Percentiles rank a stretch among this genome's conserved stretches.
phyloP scores from a whole-genome alignment of 306 rosid genomes.

The Hippophae tibetana region DNA sequence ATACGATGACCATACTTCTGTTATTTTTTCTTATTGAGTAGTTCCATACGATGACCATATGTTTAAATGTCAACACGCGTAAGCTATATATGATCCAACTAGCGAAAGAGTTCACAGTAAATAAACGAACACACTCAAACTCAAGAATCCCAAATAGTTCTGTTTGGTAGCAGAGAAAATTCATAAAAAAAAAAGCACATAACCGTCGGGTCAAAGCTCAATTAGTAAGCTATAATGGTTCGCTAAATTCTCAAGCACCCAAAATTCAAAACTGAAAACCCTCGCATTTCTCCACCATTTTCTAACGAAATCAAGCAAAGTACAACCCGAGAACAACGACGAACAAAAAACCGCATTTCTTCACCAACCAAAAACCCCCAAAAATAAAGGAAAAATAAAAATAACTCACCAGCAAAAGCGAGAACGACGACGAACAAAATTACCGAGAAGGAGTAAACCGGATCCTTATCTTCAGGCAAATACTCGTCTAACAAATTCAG shows the following conservation, averaged over 20 bases:
- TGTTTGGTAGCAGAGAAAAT: constrained; percentile 9
- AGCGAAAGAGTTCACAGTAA: neutral
- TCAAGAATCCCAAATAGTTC: neutral
- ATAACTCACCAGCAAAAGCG: constrained; percentile 55
- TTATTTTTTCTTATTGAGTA: neutral
- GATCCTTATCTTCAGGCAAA: constrained; percentile 89
- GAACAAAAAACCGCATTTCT: neutral
- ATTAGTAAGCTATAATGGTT: neutral
- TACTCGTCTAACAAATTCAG: constrained; percentile 49
- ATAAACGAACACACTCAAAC: neutral
- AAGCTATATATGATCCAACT: neutral
- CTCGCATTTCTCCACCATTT: neutral
- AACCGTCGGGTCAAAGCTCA: neutral
- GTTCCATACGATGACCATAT: neutral
- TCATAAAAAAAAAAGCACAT: neutral
- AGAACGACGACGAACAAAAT: constrained; percentile 44
- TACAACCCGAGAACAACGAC: neutral
- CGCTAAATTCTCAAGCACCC: neutral
- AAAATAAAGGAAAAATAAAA: neutral
- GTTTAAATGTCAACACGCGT: neutral
- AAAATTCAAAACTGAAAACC: neutral
- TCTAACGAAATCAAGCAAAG: constrained; percentile 7
- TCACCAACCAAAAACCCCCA: constrained; percentile 8
- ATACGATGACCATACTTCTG: neutral
- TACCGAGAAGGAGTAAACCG: constrained; percentile 63